A percentile compares a stretch with the other conserved stretches of the same genome.
phyloP scores from a whole-genome alignment of 2,329 filamentous ascomycete genomes.

The Aspergillus fischeri region DNA sequence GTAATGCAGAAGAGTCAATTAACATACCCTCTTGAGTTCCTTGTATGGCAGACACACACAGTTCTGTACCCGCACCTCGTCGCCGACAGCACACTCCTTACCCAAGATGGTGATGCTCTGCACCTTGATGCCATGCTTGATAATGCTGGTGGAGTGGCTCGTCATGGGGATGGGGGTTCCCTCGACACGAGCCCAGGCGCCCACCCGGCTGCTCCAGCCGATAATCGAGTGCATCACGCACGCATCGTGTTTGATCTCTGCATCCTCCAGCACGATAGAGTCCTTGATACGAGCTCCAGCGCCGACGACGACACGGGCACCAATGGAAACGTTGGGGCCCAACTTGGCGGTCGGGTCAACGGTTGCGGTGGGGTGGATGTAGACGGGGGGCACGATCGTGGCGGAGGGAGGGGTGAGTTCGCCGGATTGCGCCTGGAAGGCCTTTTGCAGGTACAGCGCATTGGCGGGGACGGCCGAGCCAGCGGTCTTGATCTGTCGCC shows the following conservation, averaged over 20 bases:
- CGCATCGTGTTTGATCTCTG: constrained; percentile 93
- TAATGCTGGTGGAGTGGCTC: constrained; percentile 87
- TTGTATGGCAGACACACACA: constrained; percentile 97
- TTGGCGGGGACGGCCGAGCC: constrained; percentile 96
- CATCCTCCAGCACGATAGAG: constrained; percentile 89
- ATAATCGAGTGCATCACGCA: constrained; percentile 95
- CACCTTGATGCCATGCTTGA: constrained; percentile 98
- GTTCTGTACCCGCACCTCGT: constrained; percentile 95
- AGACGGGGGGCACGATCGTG: constrained; percentile 87
- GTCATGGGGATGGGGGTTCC: constrained; percentile 83
- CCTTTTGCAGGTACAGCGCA: constrained; percentile 92
- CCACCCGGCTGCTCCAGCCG: constrained; percentile 92
- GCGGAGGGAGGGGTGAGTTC: constrained; percentile 81
- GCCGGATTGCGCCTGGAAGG: constrained; percentile 73
- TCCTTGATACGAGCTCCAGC: constrained; percentile 92
- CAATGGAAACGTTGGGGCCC: constrained; percentile 93
- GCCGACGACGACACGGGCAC: constrained; percentile 78
- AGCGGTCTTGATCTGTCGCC: constrained; percentile 99
- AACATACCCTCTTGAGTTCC: constrained; percentile 86
- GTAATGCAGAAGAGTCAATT: neutral
- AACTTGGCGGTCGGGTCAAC: constrained; percentile 95
- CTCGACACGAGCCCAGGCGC: constrained; percentile 97
- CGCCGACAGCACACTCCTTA: constrained; percentile 90
- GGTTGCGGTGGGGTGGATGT: constrained; percentile 85
- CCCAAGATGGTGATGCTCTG: constrained; percentile 97